Percentiles rank a stretch among this genome's conserved stretches.
These are phyloP conservation scores for Drechmeria coniospora DNA, from an alignment of 2,329 filamentous ascomycete species.

Conservation along the genomic window DNA sequence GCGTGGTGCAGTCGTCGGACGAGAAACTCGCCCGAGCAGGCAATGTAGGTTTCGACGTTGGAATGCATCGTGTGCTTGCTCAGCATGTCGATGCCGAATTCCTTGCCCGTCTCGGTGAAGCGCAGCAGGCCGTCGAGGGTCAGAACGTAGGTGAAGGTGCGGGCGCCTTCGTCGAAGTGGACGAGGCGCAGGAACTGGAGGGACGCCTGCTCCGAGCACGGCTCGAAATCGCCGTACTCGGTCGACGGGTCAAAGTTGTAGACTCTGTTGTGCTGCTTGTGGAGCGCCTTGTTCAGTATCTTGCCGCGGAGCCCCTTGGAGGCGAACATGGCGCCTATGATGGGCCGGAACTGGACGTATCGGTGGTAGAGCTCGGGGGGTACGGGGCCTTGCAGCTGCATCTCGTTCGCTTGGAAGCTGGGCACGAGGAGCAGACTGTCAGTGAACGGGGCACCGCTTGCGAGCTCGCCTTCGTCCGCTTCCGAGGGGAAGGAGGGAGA, in stretches of 20 bases:
- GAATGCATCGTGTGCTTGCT: conserved; percentile 97
- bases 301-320: conserved; percentile 61
- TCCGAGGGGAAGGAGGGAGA: no score
- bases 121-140: conserved; percentile 75
- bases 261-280: conserved; percentile 76
- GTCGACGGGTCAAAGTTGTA: conserved; percentile 79
- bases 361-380: conserved; percentile 73
- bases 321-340: conserved; percentile 80
- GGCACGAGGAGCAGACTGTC: neutral
- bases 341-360: conserved; percentile 83
- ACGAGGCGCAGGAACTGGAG: conserved; percentile 72
- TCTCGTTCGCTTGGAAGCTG: conserved; percentile 85
- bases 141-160: conserved; percentile 83
- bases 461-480: neutral
- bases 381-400: conserved; percentile 74
- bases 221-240: conserved; percentile 50
- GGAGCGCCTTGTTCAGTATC: conserved; percentile 69
- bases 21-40: conserved; percentile 88
- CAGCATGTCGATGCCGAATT: conserved; percentile 85
- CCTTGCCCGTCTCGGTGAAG: conserved; percentile 90
- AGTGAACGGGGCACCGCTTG: neutral
- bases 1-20: conserved; percentile 50
- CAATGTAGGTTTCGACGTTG: conserved; percentile 80
- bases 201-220: conserved; percentile 55
- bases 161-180: conserved; percentile 72